Evolutionary conservation across 768 basidiomycete species (phyloP).

Genomic region (Lactifluus pinguis): DNA sequence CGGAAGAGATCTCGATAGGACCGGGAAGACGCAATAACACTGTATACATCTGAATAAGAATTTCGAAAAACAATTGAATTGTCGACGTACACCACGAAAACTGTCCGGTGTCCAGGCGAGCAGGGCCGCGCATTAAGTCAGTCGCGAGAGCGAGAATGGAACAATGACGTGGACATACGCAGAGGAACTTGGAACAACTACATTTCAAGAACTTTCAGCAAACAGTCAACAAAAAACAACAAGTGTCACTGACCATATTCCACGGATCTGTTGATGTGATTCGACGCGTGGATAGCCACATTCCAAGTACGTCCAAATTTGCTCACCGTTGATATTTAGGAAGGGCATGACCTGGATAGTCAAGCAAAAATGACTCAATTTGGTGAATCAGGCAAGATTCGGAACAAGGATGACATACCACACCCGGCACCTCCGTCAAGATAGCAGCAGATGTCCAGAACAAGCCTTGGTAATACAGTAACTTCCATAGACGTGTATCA

Average conservation of each 20-base stretch:
- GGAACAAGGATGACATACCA: too few species aligned
- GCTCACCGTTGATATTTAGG: too few species aligned
- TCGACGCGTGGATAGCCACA: background rate
- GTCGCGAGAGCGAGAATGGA: background rate
- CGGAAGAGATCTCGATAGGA: too few species aligned
- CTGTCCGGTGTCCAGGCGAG: background rate
- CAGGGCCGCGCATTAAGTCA: background rate
- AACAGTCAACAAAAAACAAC: background rate
- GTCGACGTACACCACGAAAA: constrained; percentile 12
- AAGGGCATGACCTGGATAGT: too few species aligned
- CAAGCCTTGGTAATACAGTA: constrained; percentile 5
- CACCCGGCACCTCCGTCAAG: background rate
- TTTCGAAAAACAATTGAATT: background rate
- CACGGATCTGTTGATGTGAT: constrained; percentile 1
- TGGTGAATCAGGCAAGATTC: too few species aligned
- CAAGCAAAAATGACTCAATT: background rate
- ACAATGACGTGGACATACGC: background rate
- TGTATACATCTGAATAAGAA: background rate
- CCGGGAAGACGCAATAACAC: too few species aligned
- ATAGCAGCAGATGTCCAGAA: background rate
- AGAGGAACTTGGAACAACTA: constrained; percentile 18
- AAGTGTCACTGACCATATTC: constrained; percentile 8
- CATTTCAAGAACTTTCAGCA: background rate
- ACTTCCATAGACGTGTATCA: too few species aligned
- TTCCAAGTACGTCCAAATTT: background rate